phyloP scores from a whole-genome alignment of 495 filamentous ascomycete species.

The Cudoniella acicularis region DNA sequence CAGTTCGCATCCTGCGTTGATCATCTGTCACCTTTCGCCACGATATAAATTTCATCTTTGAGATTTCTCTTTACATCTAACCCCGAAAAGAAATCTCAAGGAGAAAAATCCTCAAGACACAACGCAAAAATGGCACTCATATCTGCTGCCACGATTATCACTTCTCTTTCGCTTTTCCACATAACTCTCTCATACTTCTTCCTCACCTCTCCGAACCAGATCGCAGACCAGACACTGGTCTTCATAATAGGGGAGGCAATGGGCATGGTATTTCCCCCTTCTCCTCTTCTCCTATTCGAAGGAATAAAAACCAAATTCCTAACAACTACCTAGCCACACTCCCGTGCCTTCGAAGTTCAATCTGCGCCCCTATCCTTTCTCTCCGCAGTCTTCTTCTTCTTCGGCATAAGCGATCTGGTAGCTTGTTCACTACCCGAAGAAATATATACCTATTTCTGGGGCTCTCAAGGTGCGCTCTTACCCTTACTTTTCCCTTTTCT shows the following conservation, averaged over 20 bases:
- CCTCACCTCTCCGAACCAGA: conserved; percentile 60
- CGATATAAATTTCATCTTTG: not conserved
- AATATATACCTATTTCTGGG: conserved; percentile 62
- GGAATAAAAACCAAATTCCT: not conserved
- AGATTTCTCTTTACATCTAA: conserved; percentile 13
- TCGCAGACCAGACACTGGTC: conserved; percentile 77
- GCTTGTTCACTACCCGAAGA: conserved; percentile 70
- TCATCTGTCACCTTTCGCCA: not conserved
- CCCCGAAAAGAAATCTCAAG: not conserved
- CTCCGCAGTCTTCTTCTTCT: conserved; percentile 60
- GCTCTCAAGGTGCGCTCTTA: conserved; percentile 60
- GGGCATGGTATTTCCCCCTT: conserved; percentile 55
- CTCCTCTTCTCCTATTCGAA: not conserved
- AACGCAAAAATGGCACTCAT: conserved; percentile 64
- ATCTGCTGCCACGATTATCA: conserved; percentile 71
- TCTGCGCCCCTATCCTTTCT: conserved; percentile 68
- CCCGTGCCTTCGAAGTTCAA: conserved; percentile 56
- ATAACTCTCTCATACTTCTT: conserved; percentile 79
- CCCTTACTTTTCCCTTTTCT: conserved; percentile 54
- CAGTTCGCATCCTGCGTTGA: not conserved
- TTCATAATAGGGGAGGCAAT: conserved; percentile 81
- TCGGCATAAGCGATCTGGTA: conserved; percentile 70
- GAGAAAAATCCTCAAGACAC: not conserved
- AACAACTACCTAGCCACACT: conserved; percentile 31
- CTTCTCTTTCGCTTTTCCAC: conserved; percentile 75